A percentile compares a stretch with the other conserved stretches of the same genome.
phyloP scores from a whole-genome alignment of 2,329 filamentous ascomycete species.

The Phaeoacremonium minimum region DNA sequence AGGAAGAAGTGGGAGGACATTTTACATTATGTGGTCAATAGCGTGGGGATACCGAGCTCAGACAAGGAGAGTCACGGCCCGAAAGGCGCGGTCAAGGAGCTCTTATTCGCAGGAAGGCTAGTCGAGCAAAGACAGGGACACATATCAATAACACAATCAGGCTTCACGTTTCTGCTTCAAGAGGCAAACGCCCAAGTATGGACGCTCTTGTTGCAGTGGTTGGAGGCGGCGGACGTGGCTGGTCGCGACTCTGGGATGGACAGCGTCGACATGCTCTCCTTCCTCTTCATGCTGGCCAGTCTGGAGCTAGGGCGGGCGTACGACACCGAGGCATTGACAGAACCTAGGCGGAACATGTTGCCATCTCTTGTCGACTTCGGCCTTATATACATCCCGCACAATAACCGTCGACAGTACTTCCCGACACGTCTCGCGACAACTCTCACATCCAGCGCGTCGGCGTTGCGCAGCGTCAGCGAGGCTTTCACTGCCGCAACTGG shows the following conservation, averaged over 20 bases:
- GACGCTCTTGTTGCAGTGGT: conserved; percentile 89
- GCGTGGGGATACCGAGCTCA: conserved; percentile 52
- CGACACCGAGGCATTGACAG: conserved; percentile 76
- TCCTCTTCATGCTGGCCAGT: conserved; percentile 91
- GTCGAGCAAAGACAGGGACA: conserved; percentile 54
- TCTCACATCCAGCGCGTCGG: conserved; percentile 69
- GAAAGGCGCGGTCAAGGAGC: conserved; percentile 75
- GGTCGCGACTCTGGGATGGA: conserved; percentile 65
- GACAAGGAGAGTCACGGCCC: conserved; percentile 44
- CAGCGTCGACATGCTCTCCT: conserved; percentile 88
- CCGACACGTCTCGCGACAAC: conserved; percentile 93
- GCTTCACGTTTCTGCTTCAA: conserved; percentile 91
- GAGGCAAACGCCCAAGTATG: conserved; percentile 96
- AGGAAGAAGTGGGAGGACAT: conserved; percentile 93
- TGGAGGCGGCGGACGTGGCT: conserved; percentile 69
- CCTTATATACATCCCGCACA: conserved; percentile 70
- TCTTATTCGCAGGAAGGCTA: conserved; percentile 76
- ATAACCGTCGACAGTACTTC: conserved; percentile 65
- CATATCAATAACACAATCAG: conserved; percentile 81
- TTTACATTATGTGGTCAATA: conserved; percentile 88
- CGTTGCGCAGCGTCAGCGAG: conserved; percentile 65
- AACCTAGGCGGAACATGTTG: conserved; percentile 83
- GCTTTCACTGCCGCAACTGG: conserved; percentile 63
- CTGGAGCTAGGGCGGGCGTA: conserved; percentile 90
- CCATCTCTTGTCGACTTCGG: conserved; percentile 88